Evolutionary conservation across 805 yeast species (phyloP).

Genomic region (Lachancea nothofagi): DNA sequence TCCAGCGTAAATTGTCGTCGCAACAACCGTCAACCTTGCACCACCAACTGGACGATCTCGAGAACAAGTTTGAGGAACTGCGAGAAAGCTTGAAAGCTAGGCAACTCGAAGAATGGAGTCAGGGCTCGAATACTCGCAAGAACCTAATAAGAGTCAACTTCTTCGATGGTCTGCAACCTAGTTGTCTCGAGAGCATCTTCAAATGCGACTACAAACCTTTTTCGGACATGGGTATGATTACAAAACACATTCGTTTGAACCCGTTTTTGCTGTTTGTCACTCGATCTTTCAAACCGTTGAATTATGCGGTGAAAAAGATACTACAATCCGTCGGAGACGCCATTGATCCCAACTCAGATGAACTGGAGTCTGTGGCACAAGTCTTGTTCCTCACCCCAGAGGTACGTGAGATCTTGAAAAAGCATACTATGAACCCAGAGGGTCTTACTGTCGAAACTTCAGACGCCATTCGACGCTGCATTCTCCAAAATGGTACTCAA

Average conservation of each 20-base stretch:
- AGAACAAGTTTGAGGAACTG: slow-evolving; percentile 6
- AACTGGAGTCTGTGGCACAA: slow-evolving; percentile 7
- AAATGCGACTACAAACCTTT: slow-evolving; percentile 8
- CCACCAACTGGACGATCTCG: slow-evolving; percentile 7
- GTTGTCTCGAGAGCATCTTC: slow-evolving; percentile 1
- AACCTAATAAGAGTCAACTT: slow-evolving; percentile 3
- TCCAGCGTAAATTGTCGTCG: not conserved
- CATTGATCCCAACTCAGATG: slow-evolving; percentile 5
- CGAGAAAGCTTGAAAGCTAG: not conserved
- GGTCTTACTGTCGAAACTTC: slow-evolving; percentile 2
- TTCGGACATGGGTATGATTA: slow-evolving; percentile 11
- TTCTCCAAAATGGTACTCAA: slow-evolving; percentile 3
- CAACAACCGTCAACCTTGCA: not conserved
- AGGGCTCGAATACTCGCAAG: not conserved
- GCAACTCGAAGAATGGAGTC: not conserved
- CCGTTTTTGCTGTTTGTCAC: slow-evolving; percentile 9
- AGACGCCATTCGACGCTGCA: slow-evolving; percentile 4
- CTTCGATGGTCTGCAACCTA: slow-evolving; percentile 4
- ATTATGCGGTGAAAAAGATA: slow-evolving; percentile 7
- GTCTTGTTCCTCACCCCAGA: slow-evolving; percentile 7
- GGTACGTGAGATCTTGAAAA: slow-evolving; percentile 5
- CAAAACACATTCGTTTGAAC: slow-evolving; percentile 5
- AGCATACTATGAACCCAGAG: slow-evolving; percentile 5
- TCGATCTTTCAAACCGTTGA: slow-evolving; percentile 8
- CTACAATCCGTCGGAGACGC: slow-evolving; percentile 6